Evolutionary conservation across 495 filamentous ascomycete genomes (phyloP), one percentile per base, ranked within the genome.

Genomic region (Viridothelium virens): DNA sequence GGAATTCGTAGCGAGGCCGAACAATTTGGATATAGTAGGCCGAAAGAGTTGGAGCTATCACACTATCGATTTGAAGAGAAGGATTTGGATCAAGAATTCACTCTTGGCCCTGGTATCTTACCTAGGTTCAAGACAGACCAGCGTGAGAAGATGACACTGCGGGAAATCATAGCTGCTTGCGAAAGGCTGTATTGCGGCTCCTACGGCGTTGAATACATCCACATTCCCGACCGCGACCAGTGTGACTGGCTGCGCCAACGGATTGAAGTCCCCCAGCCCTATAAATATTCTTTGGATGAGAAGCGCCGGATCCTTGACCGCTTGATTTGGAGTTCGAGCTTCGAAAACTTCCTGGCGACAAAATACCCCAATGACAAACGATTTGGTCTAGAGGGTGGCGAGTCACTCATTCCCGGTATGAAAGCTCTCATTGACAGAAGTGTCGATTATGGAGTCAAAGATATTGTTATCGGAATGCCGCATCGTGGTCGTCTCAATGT

Each of bases 301-400:
- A 97, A 97, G 84, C 90, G 94, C 68, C 84, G 94, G 68, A 96
- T 98, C 68, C 84, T 98, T 68, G 94, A 98, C 77, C 92, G 94
- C 76, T 80, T 98, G 56, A 98, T 98, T 77, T 98, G 94, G 94
- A 91, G 89, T 76, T 92, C 91, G 68, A 96, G 89, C 79, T 98
- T 98, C 76, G 94, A 98, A 78, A 78, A 84, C 61, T 98, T 98
- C 85, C 79, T 95, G 67, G 86, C 93, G 38, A 96, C 91, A 64
- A 98, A 98, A 78, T 97, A 95, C 81, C 95, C 95, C 73, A 98
- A 98, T 79, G 94, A 98, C 82, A 98, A 98, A 84, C 88, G 94
- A 71, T 98, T 98, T 78, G 94, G 94, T 79, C 84, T 98, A 18
- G 94, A 98, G 79, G 94, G 94, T 71, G 96, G 92, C 73, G 95